phyloP scores from a whole-genome alignment of 2,329 filamentous ascomycete genomes.

The Monilinia vaccinii-corymbosi region DNA sequence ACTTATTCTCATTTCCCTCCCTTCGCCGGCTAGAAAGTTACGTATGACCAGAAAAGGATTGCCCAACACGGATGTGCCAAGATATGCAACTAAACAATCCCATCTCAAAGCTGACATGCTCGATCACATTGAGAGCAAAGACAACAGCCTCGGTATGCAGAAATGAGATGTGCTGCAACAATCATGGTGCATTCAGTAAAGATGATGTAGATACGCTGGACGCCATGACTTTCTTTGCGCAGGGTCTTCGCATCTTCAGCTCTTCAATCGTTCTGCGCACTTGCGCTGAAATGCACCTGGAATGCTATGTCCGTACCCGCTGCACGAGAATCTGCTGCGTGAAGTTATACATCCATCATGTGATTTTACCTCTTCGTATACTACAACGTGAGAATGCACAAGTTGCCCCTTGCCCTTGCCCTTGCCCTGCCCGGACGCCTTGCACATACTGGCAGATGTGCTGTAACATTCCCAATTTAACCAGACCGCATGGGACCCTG shows the following conservation, averaged over 20 bases:
- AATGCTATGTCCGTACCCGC: background rate
- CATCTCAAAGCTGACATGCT: background rate
- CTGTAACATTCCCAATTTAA: background rate
- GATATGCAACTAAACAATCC: background rate
- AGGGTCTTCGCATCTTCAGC: background rate
- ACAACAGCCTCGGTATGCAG: background rate
- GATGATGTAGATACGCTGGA: background rate
- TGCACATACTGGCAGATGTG: background rate
- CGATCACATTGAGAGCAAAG: background rate
- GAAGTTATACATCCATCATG: constrained; percentile 5
- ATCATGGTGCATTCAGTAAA: background rate
- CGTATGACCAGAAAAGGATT: background rate
- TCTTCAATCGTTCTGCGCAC: background rate
- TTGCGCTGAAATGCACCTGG: background rate
- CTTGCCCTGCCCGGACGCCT: background rate
- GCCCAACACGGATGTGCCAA: background rate
- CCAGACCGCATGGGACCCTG: background rate
- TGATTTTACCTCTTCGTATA: background rate
- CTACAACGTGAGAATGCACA: background rate
- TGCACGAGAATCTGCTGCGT: constrained; percentile 2
- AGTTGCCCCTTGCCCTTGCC: background rate
- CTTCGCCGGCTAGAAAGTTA: background rate
- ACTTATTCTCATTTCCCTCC: background rate
- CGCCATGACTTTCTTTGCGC: background rate
- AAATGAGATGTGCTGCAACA: background rate